Conservation (phyloP, 176 grass and related monocot species). For the Saccharum officinarum region DNA sequence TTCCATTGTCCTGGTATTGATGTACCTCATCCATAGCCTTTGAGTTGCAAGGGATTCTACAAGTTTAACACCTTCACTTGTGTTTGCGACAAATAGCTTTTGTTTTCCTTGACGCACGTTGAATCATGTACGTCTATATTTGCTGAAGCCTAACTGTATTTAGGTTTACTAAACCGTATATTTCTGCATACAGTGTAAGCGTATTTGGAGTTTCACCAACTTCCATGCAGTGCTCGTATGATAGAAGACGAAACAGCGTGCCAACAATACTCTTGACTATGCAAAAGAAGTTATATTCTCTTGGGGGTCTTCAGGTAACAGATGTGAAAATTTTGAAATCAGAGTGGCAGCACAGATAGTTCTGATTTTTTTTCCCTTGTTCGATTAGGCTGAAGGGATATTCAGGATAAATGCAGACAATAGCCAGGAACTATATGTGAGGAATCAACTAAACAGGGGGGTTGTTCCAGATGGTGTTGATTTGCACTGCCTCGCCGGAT, state of each 20-base stretch:
- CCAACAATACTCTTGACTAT: constrained; percentile 86
- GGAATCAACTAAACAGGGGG: constrained; percentile 81
- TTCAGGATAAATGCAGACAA: constrained; percentile 99
- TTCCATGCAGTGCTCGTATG: constrained; percentile 95
- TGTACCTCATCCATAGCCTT: constrained; percentile 13
- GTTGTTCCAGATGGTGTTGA: constrained; percentile 83
- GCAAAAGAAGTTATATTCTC: constrained; percentile 82
- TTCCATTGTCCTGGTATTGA: neutral
- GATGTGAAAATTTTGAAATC: neutral
- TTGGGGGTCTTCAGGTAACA: constrained; percentile 83
- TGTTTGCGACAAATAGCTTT: neutral
- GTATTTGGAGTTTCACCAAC: constrained; percentile 97
- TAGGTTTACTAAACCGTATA: constrained; percentile 14
- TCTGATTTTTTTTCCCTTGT: constrained; percentile 29
- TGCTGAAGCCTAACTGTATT: neutral
- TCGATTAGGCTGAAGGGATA: constrained; percentile 82
- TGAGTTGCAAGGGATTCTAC: neutral
- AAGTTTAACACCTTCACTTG: neutral
- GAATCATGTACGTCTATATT: neutral
- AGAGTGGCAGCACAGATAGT: neutral
- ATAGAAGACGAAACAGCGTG: constrained; percentile 92
- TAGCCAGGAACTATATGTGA: constrained; percentile 78
- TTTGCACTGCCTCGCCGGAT: constrained; percentile 76
- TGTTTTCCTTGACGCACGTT: neutral
- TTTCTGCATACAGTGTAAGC: constrained; percentile 59